Percentiles rank a stretch among this genome's conserved stretches.
phyloP scores from a whole-genome alignment of 495 filamentous ascomycete genomes.

The Lineolata rhizophorae region DNA sequence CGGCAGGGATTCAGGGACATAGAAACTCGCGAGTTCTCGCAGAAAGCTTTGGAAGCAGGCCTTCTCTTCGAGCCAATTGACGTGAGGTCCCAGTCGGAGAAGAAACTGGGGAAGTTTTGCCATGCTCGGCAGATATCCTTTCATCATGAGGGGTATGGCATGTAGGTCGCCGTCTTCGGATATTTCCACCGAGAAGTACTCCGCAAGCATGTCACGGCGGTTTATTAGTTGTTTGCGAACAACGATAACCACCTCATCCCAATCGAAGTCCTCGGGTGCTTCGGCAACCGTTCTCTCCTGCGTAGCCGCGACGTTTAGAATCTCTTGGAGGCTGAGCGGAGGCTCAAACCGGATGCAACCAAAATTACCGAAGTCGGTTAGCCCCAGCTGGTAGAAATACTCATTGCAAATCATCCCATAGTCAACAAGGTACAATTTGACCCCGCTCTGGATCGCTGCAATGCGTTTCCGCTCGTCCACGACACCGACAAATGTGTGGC shows the following conservation, averaged over 20 bases:
- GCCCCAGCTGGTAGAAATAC: slow-evolving; percentile 90
- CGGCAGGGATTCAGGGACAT: slow-evolving; percentile 71
- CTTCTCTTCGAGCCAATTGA: slow-evolving; percentile 71
- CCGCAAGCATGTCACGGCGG: slow-evolving; percentile 63
- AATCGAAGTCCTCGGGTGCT: slow-evolving; percentile 33
- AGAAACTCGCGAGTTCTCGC: slow-evolving; percentile 73
- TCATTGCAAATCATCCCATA: slow-evolving; percentile 76
- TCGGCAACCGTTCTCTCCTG: slow-evolving; percentile 29
- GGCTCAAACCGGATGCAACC: slow-evolving; percentile 64
- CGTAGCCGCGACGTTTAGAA: slow-evolving; percentile 53
- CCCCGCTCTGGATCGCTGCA: slow-evolving; percentile 77
- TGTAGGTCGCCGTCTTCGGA: slow-evolving; percentile 53
- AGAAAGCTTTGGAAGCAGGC: slow-evolving; percentile 73
- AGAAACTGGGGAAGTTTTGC: slow-evolving; percentile 80
- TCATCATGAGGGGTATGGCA: slow-evolving; percentile 64
- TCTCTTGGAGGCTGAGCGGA: slow-evolving; percentile 42
- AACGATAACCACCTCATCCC: slow-evolving; percentile 31
- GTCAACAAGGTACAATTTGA: slow-evolving; percentile 84
- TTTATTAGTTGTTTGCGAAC: slow-evolving; percentile 43
- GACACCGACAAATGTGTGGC: slow-evolving; percentile 83
- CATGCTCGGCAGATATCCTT: slow-evolving; percentile 67
- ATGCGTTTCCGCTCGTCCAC: slow-evolving; percentile 75
- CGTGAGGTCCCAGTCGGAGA: slow-evolving; percentile 67
- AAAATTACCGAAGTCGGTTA: slow-evolving; percentile 94
- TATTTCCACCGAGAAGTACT: slow-evolving; percentile 82